Evolutionary conservation across 176 grass and related monocot genomes (phyloP).

Genomic region (Zoysia pacifica): DNA sequence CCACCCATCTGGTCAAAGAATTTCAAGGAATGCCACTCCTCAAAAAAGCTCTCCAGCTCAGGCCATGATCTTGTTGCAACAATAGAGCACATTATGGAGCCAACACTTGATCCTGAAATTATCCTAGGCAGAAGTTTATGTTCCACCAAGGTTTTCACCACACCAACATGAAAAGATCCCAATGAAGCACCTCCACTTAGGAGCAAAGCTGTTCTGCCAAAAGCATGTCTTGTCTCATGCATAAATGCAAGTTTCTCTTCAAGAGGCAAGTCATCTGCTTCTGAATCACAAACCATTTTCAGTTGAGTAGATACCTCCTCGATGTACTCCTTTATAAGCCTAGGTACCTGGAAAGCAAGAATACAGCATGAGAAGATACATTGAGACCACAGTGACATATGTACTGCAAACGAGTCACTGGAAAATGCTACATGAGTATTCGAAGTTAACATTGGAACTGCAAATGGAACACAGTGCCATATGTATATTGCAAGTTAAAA

Average conservation of each 20-base stretch:
- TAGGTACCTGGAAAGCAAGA: slow-evolving; percentile 64
- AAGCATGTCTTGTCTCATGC: slow-evolving; percentile 93
- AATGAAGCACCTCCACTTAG: slow-evolving; percentile 93
- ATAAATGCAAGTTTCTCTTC: slow-evolving; percentile 97
- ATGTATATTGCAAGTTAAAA: slow-evolving; percentile 15
- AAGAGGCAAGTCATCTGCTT: slow-evolving; percentile 76
- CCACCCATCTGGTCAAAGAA: slow-evolving; percentile 91
- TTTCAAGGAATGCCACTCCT: slow-evolving; percentile 71
- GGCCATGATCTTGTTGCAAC: slow-evolving; percentile 88
- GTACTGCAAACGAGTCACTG: slow-evolving; percentile 79
- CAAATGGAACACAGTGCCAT: too few relatives aligned
- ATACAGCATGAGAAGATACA: slow-evolving; percentile 70
- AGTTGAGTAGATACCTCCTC: slow-evolving; percentile 89
- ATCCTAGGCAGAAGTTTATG: slow-evolving; percentile 90
- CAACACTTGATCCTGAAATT: slow-evolving; percentile 90
- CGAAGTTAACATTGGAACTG: neutral
- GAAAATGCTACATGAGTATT: slow-evolving; percentile 23
- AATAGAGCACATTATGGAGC: slow-evolving; percentile 87
- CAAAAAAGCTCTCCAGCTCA: slow-evolving; percentile 90
- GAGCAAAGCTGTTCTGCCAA: slow-evolving; percentile 89
- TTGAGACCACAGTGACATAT: slow-evolving; percentile 60
- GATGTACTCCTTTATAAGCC: slow-evolving; percentile 90
- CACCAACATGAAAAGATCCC: slow-evolving; percentile 87
- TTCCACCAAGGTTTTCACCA: slow-evolving; percentile 90
- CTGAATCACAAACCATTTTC: slow-evolving; percentile 87